Percentiles rank a stretch among this genome's conserved stretches.
phyloP scores from a whole-genome alignment of 257 asterid genomes.

The Marsdenia floribunda region DNA sequence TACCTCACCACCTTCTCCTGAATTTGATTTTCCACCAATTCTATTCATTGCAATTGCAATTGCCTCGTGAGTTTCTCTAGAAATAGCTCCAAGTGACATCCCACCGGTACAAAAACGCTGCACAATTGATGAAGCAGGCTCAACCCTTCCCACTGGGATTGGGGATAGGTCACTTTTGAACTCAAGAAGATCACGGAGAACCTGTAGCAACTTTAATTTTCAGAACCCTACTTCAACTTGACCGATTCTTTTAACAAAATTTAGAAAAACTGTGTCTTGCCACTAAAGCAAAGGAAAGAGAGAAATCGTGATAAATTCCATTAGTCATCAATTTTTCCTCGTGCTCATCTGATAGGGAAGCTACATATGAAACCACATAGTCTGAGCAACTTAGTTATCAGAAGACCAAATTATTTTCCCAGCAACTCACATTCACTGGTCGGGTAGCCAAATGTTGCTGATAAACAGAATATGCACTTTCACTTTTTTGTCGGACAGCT shows the following conservation, averaged over 20 bases:
- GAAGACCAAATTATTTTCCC: slow-evolving; percentile 6
- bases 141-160: slow-evolving; percentile 94
- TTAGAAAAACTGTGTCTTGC: not conserved
- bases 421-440: slow-evolving; percentile 83
- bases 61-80: slow-evolving; percentile 99
- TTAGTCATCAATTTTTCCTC: not conserved
- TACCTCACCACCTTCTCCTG: slow-evolving; percentile 99
- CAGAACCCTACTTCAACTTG: not conserved
- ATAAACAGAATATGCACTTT: slow-evolving; percentile 78
- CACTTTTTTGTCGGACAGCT: slow-evolving; percentile 94
- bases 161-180: slow-evolving; percentile 78
- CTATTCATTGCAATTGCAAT: slow-evolving; percentile 99
- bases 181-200: slow-evolving; percentile 93
- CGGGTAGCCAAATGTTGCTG: slow-evolving; percentile 96
- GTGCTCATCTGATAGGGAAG: not conserved
- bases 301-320: slow-evolving; percentile 1
- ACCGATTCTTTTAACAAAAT: not conserved
- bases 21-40: slow-evolving; percentile 92
- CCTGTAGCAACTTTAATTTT: slow-evolving; percentile 38
- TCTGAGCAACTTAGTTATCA: not conserved
- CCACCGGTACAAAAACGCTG: slow-evolving; percentile 98
- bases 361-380: not conserved
- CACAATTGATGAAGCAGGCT: slow-evolving; percentile 86
- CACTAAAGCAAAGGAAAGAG: not conserved
- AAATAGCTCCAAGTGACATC: slow-evolving; percentile 99